Evolutionary conservation across 164 flowering plant genomes (phyloP), one percentile per base, ranked within the genome.

Genomic region (Vitis cinerea): DNA sequence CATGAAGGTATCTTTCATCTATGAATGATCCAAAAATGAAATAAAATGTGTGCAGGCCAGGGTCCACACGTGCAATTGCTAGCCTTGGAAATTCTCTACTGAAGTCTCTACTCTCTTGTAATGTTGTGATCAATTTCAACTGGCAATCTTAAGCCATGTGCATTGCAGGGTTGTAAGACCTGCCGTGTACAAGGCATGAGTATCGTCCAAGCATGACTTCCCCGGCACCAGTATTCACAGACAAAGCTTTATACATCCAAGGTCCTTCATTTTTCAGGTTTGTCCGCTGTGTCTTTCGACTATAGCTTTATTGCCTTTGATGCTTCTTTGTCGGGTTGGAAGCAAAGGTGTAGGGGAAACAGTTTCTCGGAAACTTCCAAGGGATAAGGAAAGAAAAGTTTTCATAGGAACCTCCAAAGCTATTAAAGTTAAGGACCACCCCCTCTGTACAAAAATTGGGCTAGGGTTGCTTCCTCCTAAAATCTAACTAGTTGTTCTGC

Each of bases 321-420:
- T 57, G 29, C 19, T 1, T 57, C 11, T 6, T 57, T n/a, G 16
- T 57, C 11, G 9, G 9, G 9, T 19, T 57, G 14, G 56, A 14
- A 53, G 56, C 56, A 12, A 53, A 53, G 56, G 8, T 13, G 56
- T 11, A 4, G 3, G 14, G 56, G 56, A 53, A 27, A 51, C 59
- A 61, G 9, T 52, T 61, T 70, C 62, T 23, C 2, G 17, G 67
- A 63, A 63, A 70, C 62, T 70, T 70, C 67, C 67, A 47, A 55
- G 53, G 15, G 63, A 10, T 3, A 57, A 16, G 19, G 27, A 57
- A 57, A 9, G 59, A 57, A 19, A 57, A 4, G 0, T 1, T 16
- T 17, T 57, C 29, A 13, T 17, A 17, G 59, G 59, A 17, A 57
- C 29, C 59, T 57, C 23, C 9, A 19, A 57, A 57, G 59, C 59